A percentile compares a stretch with the other conserved stretches of the same genome.
These are phyloP conservation scores for Hyaloscypha finlandica DNA, from an alignment of 495 filamentous ascomycete species.

Conservation along the genomic window DNA sequence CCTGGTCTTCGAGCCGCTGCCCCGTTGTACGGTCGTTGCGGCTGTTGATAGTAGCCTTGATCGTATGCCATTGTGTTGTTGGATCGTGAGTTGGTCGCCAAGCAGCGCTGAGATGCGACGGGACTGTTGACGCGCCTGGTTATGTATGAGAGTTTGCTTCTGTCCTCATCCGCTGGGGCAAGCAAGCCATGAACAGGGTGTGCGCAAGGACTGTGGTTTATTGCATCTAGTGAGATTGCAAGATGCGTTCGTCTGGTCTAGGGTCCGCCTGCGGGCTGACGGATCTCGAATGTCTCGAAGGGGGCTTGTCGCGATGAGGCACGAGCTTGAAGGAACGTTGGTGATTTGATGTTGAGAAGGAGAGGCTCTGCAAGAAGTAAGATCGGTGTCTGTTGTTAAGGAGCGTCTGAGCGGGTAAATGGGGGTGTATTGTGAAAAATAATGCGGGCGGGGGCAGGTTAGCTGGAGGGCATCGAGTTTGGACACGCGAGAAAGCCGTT, in stretches of 20 bases:
- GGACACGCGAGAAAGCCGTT: not conserved
- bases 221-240: slow-evolving; percentile 3
- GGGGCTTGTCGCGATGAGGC: not conserved
- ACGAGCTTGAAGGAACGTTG: slow-evolving; percentile 15
- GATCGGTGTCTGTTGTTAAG: not conserved
- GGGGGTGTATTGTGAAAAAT: not conserved
- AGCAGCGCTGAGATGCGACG: slow-evolving; percentile 1
- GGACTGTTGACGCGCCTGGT: not conserved
- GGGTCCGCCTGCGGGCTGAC: slow-evolving; percentile 6
- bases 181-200: slow-evolving; percentile 3
- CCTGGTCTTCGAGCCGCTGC: slow-evolving; percentile 48
- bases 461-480: not conserved
- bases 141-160: slow-evolving; percentile 3
- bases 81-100: not conserved
- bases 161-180: not conserved
- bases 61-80: slow-evolving; percentile 37
- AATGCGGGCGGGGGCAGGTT: not conserved
- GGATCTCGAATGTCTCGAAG: slow-evolving; percentile 19
- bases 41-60: slow-evolving; percentile 45
- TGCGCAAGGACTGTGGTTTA: slow-evolving; percentile 5
- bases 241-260: not conserved
- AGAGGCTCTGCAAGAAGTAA: not conserved
- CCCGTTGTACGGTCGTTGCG: slow-evolving; percentile 49
- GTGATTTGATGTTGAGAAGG: not conserved
- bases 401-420: not conserved